Evolutionary conservation across 768 basidiomycete genomes (phyloP), one percentile per base, ranked within the genome.

Genomic region (Nidularia sp.): DNA sequence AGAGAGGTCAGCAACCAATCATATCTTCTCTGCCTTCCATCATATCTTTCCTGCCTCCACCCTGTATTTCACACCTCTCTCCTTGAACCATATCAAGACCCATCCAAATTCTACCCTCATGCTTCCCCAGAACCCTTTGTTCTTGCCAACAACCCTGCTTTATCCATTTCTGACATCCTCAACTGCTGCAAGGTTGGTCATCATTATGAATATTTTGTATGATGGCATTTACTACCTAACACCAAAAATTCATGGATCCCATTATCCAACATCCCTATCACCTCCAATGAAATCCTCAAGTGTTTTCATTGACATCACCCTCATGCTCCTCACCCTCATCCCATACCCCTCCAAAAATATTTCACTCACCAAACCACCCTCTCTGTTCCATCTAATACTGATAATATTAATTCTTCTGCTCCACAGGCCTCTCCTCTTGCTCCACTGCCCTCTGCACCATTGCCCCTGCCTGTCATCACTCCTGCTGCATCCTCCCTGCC

Each of bases 61-160:
- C 71, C 69, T 22, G 68, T 74, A 9, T 74, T 76, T 60, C 63
- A 74, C 53, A 62, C 64, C 29, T 71, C 67, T 5, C 70, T 70
- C 34, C 63, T 70, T 15, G 62, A 67, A 56, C 66, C 63, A 12
- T 69, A 68, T 48, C 46, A 52, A 4, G 63, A 64, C 43, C 71
- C 72, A 29, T 66, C 68, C 6, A 52, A 64, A 32, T 67, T 70
- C 48, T 68, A 66, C 36, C 41, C 61, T 9, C 67, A 66, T 41
- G 50, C 65, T 22, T 35, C 55, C 22, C 60, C 61, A 12, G 48
- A 55, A 42, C 62, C 59, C 43, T 58, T 66, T 47, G 5, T 57
- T 39, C 54, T 65, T 25, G 44, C 57, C 33, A 4, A 45, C 22
- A 57, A 67, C 35, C 53, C 58, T 25, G 42, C 62, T 5, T 51